These are phyloP conservation scores for Trifolium fragiferum DNA, from an alignment of 306 rosid species.

Conservation along the genomic window DNA sequence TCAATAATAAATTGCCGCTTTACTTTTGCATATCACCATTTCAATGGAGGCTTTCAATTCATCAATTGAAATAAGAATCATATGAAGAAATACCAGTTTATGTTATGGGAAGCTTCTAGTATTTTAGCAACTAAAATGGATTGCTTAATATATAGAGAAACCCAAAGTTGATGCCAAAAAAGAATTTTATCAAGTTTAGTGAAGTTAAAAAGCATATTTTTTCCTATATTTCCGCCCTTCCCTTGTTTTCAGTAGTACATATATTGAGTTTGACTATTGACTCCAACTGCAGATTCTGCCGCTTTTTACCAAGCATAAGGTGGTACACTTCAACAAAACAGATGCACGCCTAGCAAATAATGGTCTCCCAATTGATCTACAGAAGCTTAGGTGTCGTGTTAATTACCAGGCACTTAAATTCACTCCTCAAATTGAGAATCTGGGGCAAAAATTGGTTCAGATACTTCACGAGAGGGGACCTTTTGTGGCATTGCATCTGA, in stretches of 20 bases:
- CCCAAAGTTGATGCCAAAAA: slow-evolving; percentile 20
- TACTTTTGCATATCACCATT: not conserved
- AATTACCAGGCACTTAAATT: slow-evolving; percentile 92
- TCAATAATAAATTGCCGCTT: not conserved
- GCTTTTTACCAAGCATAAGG: slow-evolving; percentile 71
- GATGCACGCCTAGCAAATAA: slow-evolving; percentile 94
- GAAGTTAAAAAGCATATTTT: slow-evolving; percentile 22
- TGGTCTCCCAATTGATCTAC: slow-evolving; percentile 75
- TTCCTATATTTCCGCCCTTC: slow-evolving; percentile 29
- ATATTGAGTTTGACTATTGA: slow-evolving; percentile 42
- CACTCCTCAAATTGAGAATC: slow-evolving; percentile 85
- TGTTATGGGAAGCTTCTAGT: slow-evolving; percentile 27
- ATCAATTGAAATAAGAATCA: not conserved
- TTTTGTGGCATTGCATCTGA: slow-evolving; percentile 84
- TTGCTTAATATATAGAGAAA: slow-evolving; percentile 10
- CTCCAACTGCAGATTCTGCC: slow-evolving; percentile 80
- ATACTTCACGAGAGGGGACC: slow-evolving; percentile 82
- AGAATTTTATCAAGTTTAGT: slow-evolving; percentile 25
- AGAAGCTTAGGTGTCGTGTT: slow-evolving; percentile 88
- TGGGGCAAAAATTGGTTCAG: slow-evolving; percentile 74
- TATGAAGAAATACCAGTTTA: slow-evolving; percentile 48
- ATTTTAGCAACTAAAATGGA: slow-evolving; percentile 12
- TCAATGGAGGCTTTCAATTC: too few species aligned
- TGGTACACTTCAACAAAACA: slow-evolving; percentile 91
- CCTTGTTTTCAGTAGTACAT: slow-evolving; percentile 8